Evolutionary conservation across 108 stramenopile genomes (phyloP), one percentile per base, ranked within the genome.

Genomic region (Cyclotella cryptica): DNA sequence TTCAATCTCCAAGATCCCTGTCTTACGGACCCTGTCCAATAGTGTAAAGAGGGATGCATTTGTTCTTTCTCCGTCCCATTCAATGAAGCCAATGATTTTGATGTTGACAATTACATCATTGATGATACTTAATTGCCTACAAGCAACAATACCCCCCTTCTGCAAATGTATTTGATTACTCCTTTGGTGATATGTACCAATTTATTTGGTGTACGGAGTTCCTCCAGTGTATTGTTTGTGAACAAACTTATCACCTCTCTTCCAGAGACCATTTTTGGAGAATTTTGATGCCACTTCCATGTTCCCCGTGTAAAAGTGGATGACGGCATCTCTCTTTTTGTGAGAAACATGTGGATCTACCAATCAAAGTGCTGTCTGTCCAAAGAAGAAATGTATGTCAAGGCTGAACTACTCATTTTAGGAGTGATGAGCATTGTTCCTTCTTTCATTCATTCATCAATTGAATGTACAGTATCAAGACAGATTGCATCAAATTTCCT

Each of bases 391-490:
- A 19, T 69, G 17, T 14, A 51, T 3, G 10, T 51, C 45, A 61
- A 60, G 59, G 40, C 3, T 47, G 58, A 72, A 47, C 58, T 72
- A 15, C 22, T 61, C 10, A 72, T 72, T 3, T 29, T 72, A 41
- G 57, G 24, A 43, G 18, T 28, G 10, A 13, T 44, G 57, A 59
- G 1, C 71, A 72, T 28, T 15, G 22, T 22, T 27, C 18, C 0
- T 72, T 61, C 43, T 72, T 72, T 52, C 59, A 61, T 27, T 18
- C 12, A 5, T 72, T 72, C 43, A 15, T 72, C 12, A 35, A 59
- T 10, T 28, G 60, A 46, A 72, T 72, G 71, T 72, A 72, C 59
- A 18, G 17, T 46, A 72, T 60, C 13, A 61, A 24, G 54, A 19
- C 8, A 12, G 40, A 77, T 11, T 49, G 60, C 59, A 62, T 77